Evolutionary conservation across 352 stramenopile species (phyloP), one percentile per base, ranked within the genome.

Genomic region (Phytopythium boreale): DNA sequence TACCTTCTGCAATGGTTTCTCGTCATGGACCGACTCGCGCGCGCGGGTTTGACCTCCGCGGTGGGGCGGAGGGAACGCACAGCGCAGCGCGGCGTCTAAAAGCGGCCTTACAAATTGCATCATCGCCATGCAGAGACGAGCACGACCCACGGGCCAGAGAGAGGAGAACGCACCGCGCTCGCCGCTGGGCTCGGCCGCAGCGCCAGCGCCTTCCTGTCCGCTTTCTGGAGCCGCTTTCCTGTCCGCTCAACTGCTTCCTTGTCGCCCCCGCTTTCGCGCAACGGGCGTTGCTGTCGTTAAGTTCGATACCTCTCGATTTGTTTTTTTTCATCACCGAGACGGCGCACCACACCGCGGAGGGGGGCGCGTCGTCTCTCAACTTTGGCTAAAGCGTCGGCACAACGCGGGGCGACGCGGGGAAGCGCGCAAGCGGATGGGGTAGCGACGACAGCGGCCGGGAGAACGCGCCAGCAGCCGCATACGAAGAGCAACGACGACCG

Each of bases 1-100:
- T 76, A 79, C 72, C 72, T 79, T 79, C 72, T 79, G 69, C 72
- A 79, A 72, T 75, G 49, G 64, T 68, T 64, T 76, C 66, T 79
- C 69, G 58, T 70, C 72, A 79, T 68, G 36, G 68, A 64, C 71
- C 69, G 58, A 15, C 66, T 36, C 19, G 26, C 41, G 41, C 65
- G 46, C 47, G 59, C 63, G 67, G 73, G 66, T 62, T 79, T 69
- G 72, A 75, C 67, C 64, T 57, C 34, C 39, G 15, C 61, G 15
- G 22, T 9, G 15, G 24, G 10, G 34, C 34, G 34, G 56, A 39
- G 56, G 49, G 57, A 59, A 41, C 66, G 62, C 19, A 57, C 49
- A 37, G 51, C 56, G 29, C 26, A 46, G 61, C 46, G 43, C 50
- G 58, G 62, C 63, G 70, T 67, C 64, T 79, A 76, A 71, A 76